Base-by-base conservation (phyloP, 805 yeast species). In the Wickerhamiella musiphila region DNA sequence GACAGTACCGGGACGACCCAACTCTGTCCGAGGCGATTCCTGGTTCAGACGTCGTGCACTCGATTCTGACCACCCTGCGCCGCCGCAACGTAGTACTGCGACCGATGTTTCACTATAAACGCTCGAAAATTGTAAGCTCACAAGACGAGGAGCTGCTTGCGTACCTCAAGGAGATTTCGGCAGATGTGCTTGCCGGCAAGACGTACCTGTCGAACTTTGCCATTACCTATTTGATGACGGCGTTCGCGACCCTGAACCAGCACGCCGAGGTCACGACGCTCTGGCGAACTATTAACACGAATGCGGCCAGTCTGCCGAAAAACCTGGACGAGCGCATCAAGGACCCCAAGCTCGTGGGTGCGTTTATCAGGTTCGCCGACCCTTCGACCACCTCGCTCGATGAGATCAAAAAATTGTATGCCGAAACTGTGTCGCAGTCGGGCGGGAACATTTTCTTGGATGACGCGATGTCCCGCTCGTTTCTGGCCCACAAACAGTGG, bases 271-370 rank as follows among this genome's bases (percentile, higher is more conserved):
- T 45, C 15, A 31, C 41, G n/a, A 22, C 26, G 5, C 37, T 36
- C 12, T 46, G 50, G 50, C 32, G 37, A 18, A 34, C 36, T 14
- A 39, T 46, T 8, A 34, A 28, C 18, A 32, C 23, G 14, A 15
- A 29, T 15, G 3, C 21, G 15, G 20, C 15, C 8, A 10, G 8
- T 5, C 15, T 22, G 21, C 32, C 32, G 4, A 20, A 13, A 5
- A 31, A 27, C 15, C 30, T 42, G n/a, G 26, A 26, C 8, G 28
- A 23, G 28, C 35, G 37, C 15, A 29, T 44, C 11, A 21, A 18
- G 16, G 43, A 40, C 23, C 48, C 49, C 2, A 31, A 37, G 4
- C 48, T 45, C 11, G 43, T 45, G 6, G 37, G 44, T 15, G 45
- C 48, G 4, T 45, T 42, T 2, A 30, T 45, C 14, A 26, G 38